phyloP scores from a whole-genome alignment of 371 early-diverging fungal genomes.

The Mucor lusitanicus region DNA sequence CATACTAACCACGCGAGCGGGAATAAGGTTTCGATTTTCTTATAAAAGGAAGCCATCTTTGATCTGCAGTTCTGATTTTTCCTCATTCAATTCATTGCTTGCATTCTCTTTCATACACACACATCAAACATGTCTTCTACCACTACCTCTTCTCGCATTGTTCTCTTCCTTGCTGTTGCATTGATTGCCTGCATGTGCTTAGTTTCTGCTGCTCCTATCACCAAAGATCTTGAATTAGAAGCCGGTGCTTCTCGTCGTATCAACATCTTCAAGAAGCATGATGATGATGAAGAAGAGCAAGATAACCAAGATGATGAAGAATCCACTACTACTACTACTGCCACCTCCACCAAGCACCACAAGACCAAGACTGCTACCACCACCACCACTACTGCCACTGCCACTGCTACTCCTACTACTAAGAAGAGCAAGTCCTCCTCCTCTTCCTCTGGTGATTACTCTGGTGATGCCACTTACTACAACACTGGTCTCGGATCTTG shows the following conservation, averaged over 20 bases:
- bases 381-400: constrained; percentile 8
- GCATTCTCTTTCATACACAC: not conserved
- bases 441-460: constrained; percentile 10
- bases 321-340: not conserved
- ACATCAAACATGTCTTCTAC: constrained; percentile 6
- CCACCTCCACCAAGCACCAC: not conserved
- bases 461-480: constrained; percentile 51
- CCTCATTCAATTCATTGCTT: not conserved
- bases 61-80: constrained; percentile 4
- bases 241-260: constrained; percentile 2
- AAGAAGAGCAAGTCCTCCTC: not conserved
- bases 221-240: not conserved
- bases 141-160: constrained; percentile 4
- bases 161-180: constrained; percentile 8
- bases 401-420: constrained; percentile 3
- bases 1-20: constrained; percentile 8
- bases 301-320: not conserved
- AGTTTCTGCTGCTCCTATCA: constrained; percentile 22
- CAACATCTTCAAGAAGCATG: constrained; percentile 2
- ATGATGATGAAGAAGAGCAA: not conserved
- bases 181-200: constrained; percentile 14
- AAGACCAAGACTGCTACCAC: constrained; percentile 10
- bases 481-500: constrained; percentile 37
- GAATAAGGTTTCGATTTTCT: constrained; percentile 6
- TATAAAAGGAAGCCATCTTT: constrained; percentile 3